Evolutionary conservation across 2,329 filamentous ascomycete species (phyloP), one percentile per base, ranked within the genome.

Genomic region (Clarireedia hainanense): DNA sequence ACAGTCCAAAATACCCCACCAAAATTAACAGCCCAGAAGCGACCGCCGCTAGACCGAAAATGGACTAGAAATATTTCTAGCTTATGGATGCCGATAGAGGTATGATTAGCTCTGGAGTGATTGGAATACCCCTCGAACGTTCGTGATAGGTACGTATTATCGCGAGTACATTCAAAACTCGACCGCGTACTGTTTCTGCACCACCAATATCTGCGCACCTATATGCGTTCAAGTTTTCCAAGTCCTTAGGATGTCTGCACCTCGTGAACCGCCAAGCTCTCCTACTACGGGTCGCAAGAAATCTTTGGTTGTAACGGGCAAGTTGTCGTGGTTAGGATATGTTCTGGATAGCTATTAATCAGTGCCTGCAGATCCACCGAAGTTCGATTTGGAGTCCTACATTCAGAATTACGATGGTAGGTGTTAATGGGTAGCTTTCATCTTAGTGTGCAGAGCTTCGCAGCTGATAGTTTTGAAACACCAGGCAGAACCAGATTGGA

Each of bases 381-480:
- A 92, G 68, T 86, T 97, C 64, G 94, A 97, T 66, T 80, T 99
- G 43, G 90, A 96, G 59, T 82, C 87, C 39, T 97, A 96, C 71
- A 87, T 96, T 50, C 80, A 86, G 62, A 95, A 96, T 68, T 99
- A 97, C 72, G 79, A 77, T 69, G 90, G 91, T 91, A 73, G 47
- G 74, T 62, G 5, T 52, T 17, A 45, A 20, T 6, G 24, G 27
- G 24, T 48, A 57, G 5, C 52, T 20, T 26, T 45, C 20, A 40
- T 30, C 4, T 36, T 26, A 15, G 23, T 9, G 14, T 12, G 42
- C 27, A 37, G 7, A 55, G 10, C 15, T 43, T 50, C 30, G n/a
- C 45, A 39, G 20, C 57, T 60, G 45, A 60, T 34, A 4, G 26
- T 6, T 14, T 43, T 23, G 26, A 10, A 42, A 37, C 0, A 24